Percentiles rank a stretch among this genome's conserved stretches.
Evolutionary conservation across 2,329 filamentous ascomycete genomes (phyloP).

Genomic region (Sarocladium brachiariae): DNA sequence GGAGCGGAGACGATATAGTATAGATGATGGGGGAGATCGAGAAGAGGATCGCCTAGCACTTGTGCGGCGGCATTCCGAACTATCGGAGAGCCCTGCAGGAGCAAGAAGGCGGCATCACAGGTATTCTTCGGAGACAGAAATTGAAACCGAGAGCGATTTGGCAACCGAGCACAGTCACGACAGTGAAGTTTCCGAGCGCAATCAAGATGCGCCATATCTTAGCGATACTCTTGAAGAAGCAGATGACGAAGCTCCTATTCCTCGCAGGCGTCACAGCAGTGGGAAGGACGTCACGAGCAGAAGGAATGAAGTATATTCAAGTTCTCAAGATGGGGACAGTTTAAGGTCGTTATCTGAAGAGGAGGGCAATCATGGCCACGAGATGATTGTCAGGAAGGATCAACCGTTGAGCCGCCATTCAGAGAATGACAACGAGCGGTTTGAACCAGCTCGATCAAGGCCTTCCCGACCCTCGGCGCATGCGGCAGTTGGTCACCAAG

Average conservation of each 20-base stretch:
- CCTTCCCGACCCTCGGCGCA: conserved; percentile 25
- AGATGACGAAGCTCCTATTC: neutral
- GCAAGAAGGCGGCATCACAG: neutral
- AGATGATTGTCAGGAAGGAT: neutral
- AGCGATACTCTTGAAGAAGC: neutral
- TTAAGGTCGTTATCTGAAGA: neutral
- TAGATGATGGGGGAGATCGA: neutral
- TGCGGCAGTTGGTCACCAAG: neutral
- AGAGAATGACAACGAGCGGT: conserved; percentile 31
- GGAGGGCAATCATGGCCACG: neutral
- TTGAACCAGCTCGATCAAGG: conserved; percentile 46
- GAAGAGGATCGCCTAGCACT: neutral
- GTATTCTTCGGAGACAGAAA: neutral
- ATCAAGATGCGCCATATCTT: neutral
- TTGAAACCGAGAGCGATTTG: neutral
- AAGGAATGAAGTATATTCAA: neutral
- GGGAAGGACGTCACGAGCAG: neutral
- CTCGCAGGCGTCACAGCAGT: neutral
- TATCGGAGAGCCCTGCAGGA: neutral
- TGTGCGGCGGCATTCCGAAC: conserved; percentile 2
- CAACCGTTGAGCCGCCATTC: neutral
- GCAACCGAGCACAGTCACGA: neutral
- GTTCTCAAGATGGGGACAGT: neutral
- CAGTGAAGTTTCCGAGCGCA: neutral
- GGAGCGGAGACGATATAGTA: neutral